These are phyloP conservation scores for Candida ovalis DNA, from an alignment of 805 yeast species.

Conservation along the genomic window DNA sequence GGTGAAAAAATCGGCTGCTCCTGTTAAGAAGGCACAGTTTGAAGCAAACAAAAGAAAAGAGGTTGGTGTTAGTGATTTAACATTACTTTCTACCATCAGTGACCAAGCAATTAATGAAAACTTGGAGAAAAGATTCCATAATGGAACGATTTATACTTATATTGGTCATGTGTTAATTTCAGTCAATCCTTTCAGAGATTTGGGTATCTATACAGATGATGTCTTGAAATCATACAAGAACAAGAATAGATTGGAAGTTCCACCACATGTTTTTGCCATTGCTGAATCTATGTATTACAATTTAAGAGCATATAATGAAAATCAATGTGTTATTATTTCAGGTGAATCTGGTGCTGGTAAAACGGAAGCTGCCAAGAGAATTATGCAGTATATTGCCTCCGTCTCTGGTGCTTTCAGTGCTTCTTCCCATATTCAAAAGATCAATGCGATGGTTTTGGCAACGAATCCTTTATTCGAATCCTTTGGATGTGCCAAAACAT, in stretches of 20 bases:
- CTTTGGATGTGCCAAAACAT: slow-evolving; percentile 90
- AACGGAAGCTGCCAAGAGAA: slow-evolving; percentile 96
- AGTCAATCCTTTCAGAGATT: slow-evolving; percentile 92
- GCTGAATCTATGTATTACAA: slow-evolving; percentile 97
- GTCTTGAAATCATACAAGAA: slow-evolving; percentile 77
- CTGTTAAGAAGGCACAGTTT: slow-evolving; percentile 85
- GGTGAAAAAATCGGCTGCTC: slow-evolving; percentile 45
- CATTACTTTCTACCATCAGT: slow-evolving; percentile 80
- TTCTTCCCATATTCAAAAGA: slow-evolving; percentile 69
- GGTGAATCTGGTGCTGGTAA: slow-evolving; percentile 99
- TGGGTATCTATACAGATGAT: slow-evolving; percentile 89
- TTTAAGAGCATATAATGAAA: slow-evolving; percentile 89
- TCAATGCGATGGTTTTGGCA: slow-evolving; percentile 96
- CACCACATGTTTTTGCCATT: slow-evolving; percentile 97
- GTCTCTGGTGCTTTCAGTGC: slow-evolving; percentile 69
- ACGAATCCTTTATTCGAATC: slow-evolving; percentile 91
- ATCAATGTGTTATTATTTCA: slow-evolving; percentile 94
- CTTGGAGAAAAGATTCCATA: slow-evolving; percentile 81
- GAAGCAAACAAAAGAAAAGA: slow-evolving; percentile 87
- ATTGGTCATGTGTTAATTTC: slow-evolving; percentile 94
- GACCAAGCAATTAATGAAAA: slow-evolving; percentile 93
- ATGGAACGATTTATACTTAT: slow-evolving; percentile 86
- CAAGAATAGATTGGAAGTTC: slow-evolving; percentile 90
- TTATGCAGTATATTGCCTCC: slow-evolving; percentile 94
- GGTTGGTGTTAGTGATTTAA: slow-evolving; percentile 96